Base-by-base conservation (phyloP, 1,284 basidiomycete genomes). In the Ceratobasidium sp. region DNA sequence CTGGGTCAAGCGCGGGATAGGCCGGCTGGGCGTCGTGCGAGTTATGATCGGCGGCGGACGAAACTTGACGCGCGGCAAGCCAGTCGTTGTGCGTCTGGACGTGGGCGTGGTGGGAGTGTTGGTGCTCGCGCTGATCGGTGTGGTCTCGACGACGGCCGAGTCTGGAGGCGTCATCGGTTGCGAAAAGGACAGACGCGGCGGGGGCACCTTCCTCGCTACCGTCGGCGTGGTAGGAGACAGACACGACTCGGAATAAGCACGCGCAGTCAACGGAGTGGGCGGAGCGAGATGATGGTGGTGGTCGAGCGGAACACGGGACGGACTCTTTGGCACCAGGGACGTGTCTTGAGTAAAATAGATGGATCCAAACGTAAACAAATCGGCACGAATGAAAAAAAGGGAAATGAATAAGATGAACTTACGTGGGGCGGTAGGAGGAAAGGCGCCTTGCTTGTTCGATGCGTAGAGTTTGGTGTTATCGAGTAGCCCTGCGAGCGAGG, bases 401-500 rank as follows among this genome's bases (percentile, higher is more conserved):
- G 61, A 64, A 64, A 64, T 61, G 17, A 48, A 75, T 28, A 40
- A 7, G n/a, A 75, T 1, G 33, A 33, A 33, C 33, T 33, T 33
- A 75, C 57, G 28, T 64, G 61, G 61, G 48, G 62, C 44, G n/a
- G n/a, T n/a, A n/a, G n/a, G n/a, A 66, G 48, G 66, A 33, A 65
- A 61, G 48, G 61, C 61, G 46, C n/a, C 6, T n/a, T 66, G 66
- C 38, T 68, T 56, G 54, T 44, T 75, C 54, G 70, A 73, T 23
- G 70, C 70, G 70, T 75, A 75, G 46, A 75, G 62, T 33, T 75
- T 75, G 50, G 73, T 75, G 26, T 75, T 75, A 48, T 75, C 73
- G 46, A 75, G 50, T 38, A 75, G 26, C n/a, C 73, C 73, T 3
- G 73, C 61, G 28, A 75, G 73, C 17, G 61, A 65, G 15, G 61